Conservation (phyloP, 2,329 filamentous ascomycete species). For the Fonsecaea monophora region DNA sequence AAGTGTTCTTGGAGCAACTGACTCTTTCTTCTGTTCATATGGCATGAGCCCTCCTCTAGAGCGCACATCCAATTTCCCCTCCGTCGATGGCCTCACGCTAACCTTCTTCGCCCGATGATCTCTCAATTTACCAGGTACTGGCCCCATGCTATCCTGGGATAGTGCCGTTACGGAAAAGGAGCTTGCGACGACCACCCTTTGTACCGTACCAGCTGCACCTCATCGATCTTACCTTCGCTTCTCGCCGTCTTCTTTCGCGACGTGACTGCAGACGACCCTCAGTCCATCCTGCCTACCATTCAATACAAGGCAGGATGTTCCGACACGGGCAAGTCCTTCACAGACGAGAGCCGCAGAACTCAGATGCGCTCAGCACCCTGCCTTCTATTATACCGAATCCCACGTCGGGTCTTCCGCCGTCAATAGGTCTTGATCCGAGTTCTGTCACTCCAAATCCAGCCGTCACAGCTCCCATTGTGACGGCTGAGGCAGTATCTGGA, state of each 20-base stretch:
- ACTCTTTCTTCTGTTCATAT: constrained; percentile 1
- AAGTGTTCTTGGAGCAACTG: constrained; percentile 12
- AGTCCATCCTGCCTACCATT: constrained; percentile 27
- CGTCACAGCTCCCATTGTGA: constrained; percentile 23
- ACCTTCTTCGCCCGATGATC: constrained; percentile 30
- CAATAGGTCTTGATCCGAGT: constrained; percentile 22
- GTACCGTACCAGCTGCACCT: constrained; percentile 1
- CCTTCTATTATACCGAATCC: constrained; percentile 34
- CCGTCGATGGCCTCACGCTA: constrained; percentile 33
- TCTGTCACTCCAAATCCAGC: constrained; percentile 24
- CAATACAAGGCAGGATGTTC: constrained; percentile 35
- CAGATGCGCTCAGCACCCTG: constrained; percentile 11
- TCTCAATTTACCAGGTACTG: constrained; percentile 30
- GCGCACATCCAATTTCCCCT: constrained; percentile 36
- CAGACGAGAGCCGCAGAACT: constrained; percentile 24
- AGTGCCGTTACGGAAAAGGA: constrained; percentile 31
- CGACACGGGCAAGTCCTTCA: constrained; percentile 21
- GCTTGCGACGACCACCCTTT: constrained; percentile 20
- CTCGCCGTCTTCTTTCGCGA: constrained; percentile 14
- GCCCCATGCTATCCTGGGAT: constrained; percentile 24
- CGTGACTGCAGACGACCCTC: constrained; percentile 8
- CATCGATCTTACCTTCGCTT: constrained; percentile 17
- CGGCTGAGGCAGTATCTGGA: constrained; percentile 28
- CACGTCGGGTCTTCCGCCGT: constrained; percentile 24
- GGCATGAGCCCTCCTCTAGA: constrained; percentile 13